Evolutionary conservation across 2,329 filamentous ascomycete genomes (phyloP), one percentile per base, ranked within the genome.

Genomic region (Aspergillus persii): DNA sequence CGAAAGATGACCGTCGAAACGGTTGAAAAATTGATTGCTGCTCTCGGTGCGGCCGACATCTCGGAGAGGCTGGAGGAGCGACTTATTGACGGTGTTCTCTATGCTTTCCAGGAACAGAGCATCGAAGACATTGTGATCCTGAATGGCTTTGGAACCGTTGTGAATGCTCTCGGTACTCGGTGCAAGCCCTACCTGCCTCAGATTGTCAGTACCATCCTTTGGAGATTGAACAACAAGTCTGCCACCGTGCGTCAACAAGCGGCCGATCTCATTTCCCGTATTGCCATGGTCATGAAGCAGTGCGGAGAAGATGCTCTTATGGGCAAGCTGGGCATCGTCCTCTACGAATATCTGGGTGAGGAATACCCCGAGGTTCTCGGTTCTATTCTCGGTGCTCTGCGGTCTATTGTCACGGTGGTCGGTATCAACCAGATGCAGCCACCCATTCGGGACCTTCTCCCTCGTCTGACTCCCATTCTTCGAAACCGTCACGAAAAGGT

Each of bases 1-100:
- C 89, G 95, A 53, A 98, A 98, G 82, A 99, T 99, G 95, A 97
- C 95, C 0, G 90, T 99, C 36, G 95, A 99, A 80, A 98, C 95
- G 0, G 87, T 98, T 8, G 95, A 99, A 79, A 99, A 98, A 79
- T 87, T 98, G 51, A 90, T 99, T 69, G 92, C 94, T 15, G 92
- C 92, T 57, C 83, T 98, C 56, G 95, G 95, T 57, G 93, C 94
- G 7, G 94, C 95, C 39, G 95, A 99, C 72, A 93, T 99, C 68
- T 90, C 91, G 27, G 91, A 96, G 76, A 86, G 94, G 46, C 79
- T 99, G 39, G 95, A 99, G 76, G 95, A 98, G 77, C 86, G 92
- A 51, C 84, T 99, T 18, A 92, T 99, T 55, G 95, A 99, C 68
- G 95, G 95, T 73, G 95, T 99, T 39, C 84, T 99, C 27, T 90